Evolutionary conservation across 352 stramenopile species (phyloP), one percentile per base, ranked within the genome.

Genomic region (Phytophthora brassicae): DNA sequence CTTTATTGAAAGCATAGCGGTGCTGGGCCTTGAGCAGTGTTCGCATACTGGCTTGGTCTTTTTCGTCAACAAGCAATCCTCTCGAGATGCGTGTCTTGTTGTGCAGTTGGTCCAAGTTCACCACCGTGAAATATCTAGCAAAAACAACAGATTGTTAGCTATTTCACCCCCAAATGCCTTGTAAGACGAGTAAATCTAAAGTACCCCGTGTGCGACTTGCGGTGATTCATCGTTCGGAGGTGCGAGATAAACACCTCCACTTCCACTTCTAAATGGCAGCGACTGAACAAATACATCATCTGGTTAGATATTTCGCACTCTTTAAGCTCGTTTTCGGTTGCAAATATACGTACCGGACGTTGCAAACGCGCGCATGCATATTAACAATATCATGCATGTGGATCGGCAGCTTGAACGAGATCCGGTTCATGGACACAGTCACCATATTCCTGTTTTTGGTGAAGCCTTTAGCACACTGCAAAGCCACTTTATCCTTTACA

Each of bases 381-480:
- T 77, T 83, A 36, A 83, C 74, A 33, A 89, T 81, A 56, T 89
- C 79, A 29, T 74, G 50, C 48, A 77, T 77, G 19, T 66, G 74
- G 52, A 89, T 84, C 6, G 79, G 79, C 20, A 84, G 71, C 60
- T 84, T 85, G 70, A 89, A 89, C 45, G 78, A 72, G 26, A 4
- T 4, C 26, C 26, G 4, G 26, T 86, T 86, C 74, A 89, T 84
- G 24, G 74, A 74, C 22, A 84, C 64, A 6, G 79, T 86, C 22
- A 81, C 72, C 74, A 89, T 89, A 58, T 82, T 79, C 56, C 62
- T 56, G 66, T 81, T 89, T 53, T 79, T 84, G 35, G 74, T 81
- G 49, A 89, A 89, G 29, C 79, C 84, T 36, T 74, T 75, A 1
- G 74, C 79, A 36, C 77, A 89, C 47, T 85, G 85, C 16, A 84